Percentiles rank a stretch among this genome's conserved stretches.
Evolutionary conservation across 73 alveolate species (phyloP).

Genomic region (Breviolum minutum): DNA sequence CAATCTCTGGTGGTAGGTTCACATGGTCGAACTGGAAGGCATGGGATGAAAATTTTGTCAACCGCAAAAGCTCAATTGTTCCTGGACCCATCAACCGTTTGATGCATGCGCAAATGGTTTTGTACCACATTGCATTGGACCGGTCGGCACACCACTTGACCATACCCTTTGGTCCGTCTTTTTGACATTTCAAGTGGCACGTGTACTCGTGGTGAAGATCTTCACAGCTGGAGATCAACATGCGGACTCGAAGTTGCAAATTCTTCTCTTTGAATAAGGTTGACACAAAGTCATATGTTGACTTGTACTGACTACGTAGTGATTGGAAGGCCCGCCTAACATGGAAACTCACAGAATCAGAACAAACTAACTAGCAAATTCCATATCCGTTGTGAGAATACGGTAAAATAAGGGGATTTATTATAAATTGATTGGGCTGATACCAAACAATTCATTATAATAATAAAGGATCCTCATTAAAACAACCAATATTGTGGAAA

Average conservation of each 20-base stretch:
- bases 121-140: neutral
- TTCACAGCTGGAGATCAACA: neutral
- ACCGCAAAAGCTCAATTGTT: neutral
- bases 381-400: too few species aligned
- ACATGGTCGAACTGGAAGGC: neutral
- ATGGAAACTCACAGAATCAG: too few species aligned
- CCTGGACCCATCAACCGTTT: neutral
- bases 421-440: too few species aligned
- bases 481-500: too few species aligned
- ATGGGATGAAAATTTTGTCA: neutral
- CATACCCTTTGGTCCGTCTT: neutral
- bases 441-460: too few species aligned
- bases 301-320: neutral
- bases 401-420: too few species aligned
- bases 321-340: neutral
- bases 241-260: neutral
- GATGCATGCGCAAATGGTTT: neutral
- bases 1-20: neutral
- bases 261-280: neutral
- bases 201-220: neutral
- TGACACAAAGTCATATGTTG: neutral
- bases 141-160: neutral
- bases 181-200: neutral
- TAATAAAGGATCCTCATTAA: too few species aligned
- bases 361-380: too few species aligned